Evolutionary conservation across 495 filamentous ascomycete species (phyloP).

Genomic region (Haplographium delicatum): DNA sequence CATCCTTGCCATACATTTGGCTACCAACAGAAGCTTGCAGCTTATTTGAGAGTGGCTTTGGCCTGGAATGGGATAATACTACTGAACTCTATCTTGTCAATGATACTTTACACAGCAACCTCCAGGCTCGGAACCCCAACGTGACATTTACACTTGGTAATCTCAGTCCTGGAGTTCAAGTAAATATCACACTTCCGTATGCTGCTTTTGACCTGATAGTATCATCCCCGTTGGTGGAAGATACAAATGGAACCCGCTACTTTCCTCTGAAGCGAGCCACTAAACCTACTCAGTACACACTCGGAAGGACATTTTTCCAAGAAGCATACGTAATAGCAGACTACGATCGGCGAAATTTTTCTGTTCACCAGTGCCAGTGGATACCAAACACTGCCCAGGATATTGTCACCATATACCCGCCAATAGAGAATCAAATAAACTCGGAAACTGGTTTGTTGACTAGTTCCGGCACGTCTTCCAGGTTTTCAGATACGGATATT

Average conservation of each 20-base stretch:
- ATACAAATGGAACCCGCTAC: conserved; percentile 30
- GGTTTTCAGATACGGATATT: background rate
- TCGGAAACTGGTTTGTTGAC: background rate
- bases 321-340: conserved; percentile 37
- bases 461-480: background rate
- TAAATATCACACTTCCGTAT: conserved; percentile 49
- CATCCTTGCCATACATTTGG: conserved; percentile 48
- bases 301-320: conserved; percentile 53
- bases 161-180: conserved; percentile 33
- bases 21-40: conserved; percentile 46
- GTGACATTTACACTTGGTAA: conserved; percentile 47
- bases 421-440: background rate
- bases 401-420: conserved; percentile 9
- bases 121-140: conserved; percentile 40
- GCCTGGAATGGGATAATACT: conserved; percentile 39
- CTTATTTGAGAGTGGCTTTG: conserved; percentile 47
- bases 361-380: conserved; percentile 16
- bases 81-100: conserved; percentile 46
- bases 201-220: conserved; percentile 46
- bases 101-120: conserved; percentile 32
- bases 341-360: conserved; percentile 16
- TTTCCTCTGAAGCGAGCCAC: conserved; percentile 48
- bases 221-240: background rate
- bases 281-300: conserved; percentile 45
- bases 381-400: background rate